Conservation (phyloP, 495 filamentous ascomycete genomes). For the Aspergillus baeticus region DNA sequence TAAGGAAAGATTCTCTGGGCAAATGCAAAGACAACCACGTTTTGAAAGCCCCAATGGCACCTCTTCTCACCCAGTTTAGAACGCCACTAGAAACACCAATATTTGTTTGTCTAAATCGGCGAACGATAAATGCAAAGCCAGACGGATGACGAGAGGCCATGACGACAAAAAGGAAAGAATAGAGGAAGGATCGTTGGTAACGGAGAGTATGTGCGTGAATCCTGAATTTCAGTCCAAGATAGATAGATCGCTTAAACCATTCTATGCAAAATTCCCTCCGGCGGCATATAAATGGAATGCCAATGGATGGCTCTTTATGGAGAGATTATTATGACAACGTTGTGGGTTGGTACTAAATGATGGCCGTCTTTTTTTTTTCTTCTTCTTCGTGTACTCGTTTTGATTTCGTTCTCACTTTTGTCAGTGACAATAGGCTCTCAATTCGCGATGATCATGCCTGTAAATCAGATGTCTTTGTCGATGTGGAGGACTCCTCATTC, state of each 20-base stretch:
- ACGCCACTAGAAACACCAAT: constrained; percentile 14
- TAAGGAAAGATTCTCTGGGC: constrained; percentile 5
- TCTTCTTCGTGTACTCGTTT: constrained; percentile 21
- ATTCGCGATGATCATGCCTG: constrained; percentile 14
- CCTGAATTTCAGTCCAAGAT: constrained; percentile 8
- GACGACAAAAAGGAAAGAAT: too few species aligned
- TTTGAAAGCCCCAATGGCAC: neutral
- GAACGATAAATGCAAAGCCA: constrained; percentile 16
- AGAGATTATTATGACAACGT: constrained; percentile 8
- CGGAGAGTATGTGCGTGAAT: neutral
- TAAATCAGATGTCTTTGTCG: constrained; percentile 18
- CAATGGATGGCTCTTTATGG: constrained; percentile 16
- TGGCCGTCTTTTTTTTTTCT: constrained; percentile 18
- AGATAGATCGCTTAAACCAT: constrained; percentile 16
- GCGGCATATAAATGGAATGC: constrained; percentile 3
- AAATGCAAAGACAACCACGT: neutral
- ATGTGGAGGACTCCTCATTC: constrained; percentile 20
- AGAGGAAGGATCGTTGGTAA: neutral
- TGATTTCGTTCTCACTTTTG: constrained; percentile 22
- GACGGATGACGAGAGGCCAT: neutral
- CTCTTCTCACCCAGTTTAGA: neutral
- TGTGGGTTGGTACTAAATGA: constrained; percentile 17
- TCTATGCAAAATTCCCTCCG: constrained; percentile 26
- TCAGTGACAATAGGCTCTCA: constrained; percentile 13
- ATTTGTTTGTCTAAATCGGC: constrained; percentile 17